A percentile compares a stretch with the other conserved stretches of the same genome.
Evolutionary conservation across 2,329 filamentous ascomycete species (phyloP).

Genomic region (Malbranchea zuffiana): DNA sequence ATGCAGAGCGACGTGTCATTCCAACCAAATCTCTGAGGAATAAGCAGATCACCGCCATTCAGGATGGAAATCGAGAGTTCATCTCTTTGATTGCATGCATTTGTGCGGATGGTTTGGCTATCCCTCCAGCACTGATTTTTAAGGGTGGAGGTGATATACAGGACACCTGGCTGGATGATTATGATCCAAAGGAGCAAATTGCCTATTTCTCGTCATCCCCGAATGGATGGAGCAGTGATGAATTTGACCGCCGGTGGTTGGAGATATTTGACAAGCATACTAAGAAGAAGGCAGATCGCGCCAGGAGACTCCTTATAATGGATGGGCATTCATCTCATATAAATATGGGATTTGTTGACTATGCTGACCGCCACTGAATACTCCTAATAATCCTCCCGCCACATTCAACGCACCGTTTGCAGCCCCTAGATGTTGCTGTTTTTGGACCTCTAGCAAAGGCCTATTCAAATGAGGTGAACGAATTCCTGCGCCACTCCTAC

Average conservation of each 20-base stretch:
- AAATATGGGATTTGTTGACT: constrained; percentile 9
- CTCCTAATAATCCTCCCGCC: constrained; percentile 6
- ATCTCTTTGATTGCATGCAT: constrained; percentile 6
- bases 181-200: not conserved
- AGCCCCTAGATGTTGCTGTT: constrained; percentile 4
- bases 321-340: constrained; percentile 7
- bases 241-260: constrained; percentile 3
- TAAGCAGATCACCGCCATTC: not conserved
- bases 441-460: constrained; percentile 1
- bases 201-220: constrained; percentile 6
- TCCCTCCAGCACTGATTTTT: constrained; percentile 6
- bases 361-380: not conserved
- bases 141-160: constrained; percentile 2
- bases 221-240: constrained; percentile 9
- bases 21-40: not conserved
- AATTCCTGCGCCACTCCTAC: not conserved
- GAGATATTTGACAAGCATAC: constrained; percentile 3
- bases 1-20: constrained; percentile 3
- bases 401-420: constrained; percentile 8
- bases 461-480: constrained; percentile 3
- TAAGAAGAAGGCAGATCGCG: not conserved
- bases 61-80: constrained; percentile 1
- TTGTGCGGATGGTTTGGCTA: not conserved
- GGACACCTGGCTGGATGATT: constrained; percentile 7
- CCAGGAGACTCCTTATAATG: constrained; percentile 5